Base-by-base conservation (phyloP, 179 eudicot genomes). In the Silene noctiflora region DNA sequence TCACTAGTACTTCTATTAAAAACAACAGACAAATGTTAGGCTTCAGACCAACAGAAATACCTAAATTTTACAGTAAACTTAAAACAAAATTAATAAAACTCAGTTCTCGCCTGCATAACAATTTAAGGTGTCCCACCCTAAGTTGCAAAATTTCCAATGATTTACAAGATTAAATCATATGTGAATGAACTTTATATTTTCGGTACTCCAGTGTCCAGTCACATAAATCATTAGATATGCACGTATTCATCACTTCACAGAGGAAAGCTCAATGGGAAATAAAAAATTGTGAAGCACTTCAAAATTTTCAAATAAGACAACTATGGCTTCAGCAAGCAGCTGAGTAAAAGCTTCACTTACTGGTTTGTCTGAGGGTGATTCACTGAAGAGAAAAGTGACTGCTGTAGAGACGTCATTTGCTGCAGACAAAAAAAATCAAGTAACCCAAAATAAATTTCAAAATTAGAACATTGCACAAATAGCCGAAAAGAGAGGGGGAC, bases 341-440 rank as follows among this genome's bases (percentile, higher is more conserved):
- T 12, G 7, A 72, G 74, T 14, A 74, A 21, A 56, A 60, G 0
- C 7, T 11, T 35, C 80, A 85, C 96, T 91, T 84, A 91, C 96
- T 81, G 90, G 76, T 89, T 87, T 8, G 90, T 33, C 80, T 86
- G 96, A 71, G 89, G 87, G 68, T 84, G 90, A 80, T 86, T 84
- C 85, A 84, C 82, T 83, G 79, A 83, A 76, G 96, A 78, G 42
- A 83, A 31, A 67, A 91, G 89, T 51, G 88, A 75, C 82, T 89
- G 96, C 84, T 92, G 96, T 27, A 88, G 74, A 80, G 87, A 77
- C 81, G 86, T 77, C 91, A 91, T 86, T 86, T 89, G 96, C 97
- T 93, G 91, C 82, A 84, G 63, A 79, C 60, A 17, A 22, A 42
- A 67, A 63, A 25, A 27, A 24, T 63, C 39, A 63, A 25, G 39